Evolutionary conservation across 352 stramenopile genomes (phyloP).

Genomic region (Sclerospora graminicola): DNA sequence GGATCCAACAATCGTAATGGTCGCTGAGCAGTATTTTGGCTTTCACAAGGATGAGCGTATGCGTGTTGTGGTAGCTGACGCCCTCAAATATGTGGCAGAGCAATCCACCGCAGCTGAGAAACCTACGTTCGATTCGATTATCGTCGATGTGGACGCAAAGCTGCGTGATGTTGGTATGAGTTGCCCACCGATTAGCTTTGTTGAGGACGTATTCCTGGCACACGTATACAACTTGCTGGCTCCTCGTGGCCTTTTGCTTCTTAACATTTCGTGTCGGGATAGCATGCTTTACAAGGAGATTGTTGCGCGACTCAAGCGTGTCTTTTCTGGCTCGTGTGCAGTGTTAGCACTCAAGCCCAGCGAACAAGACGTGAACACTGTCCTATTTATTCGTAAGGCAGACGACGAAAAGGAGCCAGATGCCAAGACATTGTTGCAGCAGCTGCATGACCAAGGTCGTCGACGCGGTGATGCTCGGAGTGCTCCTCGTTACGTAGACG

Average conservation of each 20-base stretch:
- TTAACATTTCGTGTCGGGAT: conserved; percentile 57
- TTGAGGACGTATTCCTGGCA: conserved; percentile 35
- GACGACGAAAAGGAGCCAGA: conserved; percentile 13
- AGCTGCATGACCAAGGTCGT: conserved; percentile 25
- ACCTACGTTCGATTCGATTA: conserved; percentile 37
- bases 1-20: conserved; percentile 42
- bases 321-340: conserved; percentile 19
- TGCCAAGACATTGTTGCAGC: conserved; percentile 22
- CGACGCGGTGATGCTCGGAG: conserved; percentile 21
- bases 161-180: conserved; percentile 54
- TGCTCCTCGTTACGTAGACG: conserved; percentile 26
- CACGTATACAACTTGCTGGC: conserved; percentile 24
- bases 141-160: conserved; percentile 76
- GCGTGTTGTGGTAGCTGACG: conserved; percentile 35
- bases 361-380: conserved; percentile 53
- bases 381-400: conserved; percentile 43
- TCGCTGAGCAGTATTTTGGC: conserved; percentile 63
- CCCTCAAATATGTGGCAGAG: conserved; percentile 34
- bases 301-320: conserved; percentile 24
- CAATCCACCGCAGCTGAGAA: conserved; percentile 9
- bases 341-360: conserved; percentile 27
- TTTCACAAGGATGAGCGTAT: conserved; percentile 39
- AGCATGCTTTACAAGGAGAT: conserved; percentile 43
- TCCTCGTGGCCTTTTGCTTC: conserved; percentile 34
- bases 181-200: conserved; percentile 53